These are phyloP conservation scores for Podospora bellae-mahoneyi DNA, from an alignment of 495 filamentous ascomycete genomes.

Conservation along the genomic window DNA sequence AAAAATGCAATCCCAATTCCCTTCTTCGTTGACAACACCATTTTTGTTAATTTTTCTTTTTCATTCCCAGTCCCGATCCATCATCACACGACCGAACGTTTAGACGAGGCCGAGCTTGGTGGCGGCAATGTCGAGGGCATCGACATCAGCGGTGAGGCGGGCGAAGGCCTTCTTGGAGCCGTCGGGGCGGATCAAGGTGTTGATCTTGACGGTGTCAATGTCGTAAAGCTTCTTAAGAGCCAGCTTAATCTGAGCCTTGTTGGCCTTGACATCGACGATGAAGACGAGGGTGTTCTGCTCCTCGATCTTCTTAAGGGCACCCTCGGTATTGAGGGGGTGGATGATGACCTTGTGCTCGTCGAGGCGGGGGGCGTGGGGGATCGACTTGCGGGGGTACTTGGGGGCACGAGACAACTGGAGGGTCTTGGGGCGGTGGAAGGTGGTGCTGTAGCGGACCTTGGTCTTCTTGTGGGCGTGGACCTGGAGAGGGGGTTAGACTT, in stretches of 20 bases:
- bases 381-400: slow-evolving; percentile 95
- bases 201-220: slow-evolving; percentile 96
- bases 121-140: slow-evolving; percentile 98
- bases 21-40: slow-evolving; percentile 26
- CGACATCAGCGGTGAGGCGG: slow-evolving; percentile 89
- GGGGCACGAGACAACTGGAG: slow-evolving; percentile 84
- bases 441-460: slow-evolving; percentile 88
- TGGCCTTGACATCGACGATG: slow-evolving; percentile 96
- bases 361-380: slow-evolving; percentile 83
- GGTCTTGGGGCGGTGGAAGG: slow-evolving; percentile 97
- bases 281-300: slow-evolving; percentile 99
- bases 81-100: slow-evolving; percentile 25
- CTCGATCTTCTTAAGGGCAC: slow-evolving; percentile 99
- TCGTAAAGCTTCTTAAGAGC: slow-evolving; percentile 99
- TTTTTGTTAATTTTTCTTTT: slow-evolving; percentile 21
- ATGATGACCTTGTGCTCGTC: slow-evolving; percentile 90
- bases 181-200: slow-evolving; percentile 96
- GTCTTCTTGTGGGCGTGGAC: slow-evolving; percentile 76
- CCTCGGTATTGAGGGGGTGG: slow-evolving; percentile 90
- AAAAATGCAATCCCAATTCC: slow-evolving; percentile 33
- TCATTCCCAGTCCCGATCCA: slow-evolving; percentile 11
- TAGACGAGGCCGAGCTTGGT: slow-evolving; percentile 98
- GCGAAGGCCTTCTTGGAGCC: slow-evolving; percentile 98
- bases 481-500: slow-evolving; percentile 41
- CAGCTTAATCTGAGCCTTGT: slow-evolving; percentile 99